These are phyloP conservation scores for Pisolithus tinctorius DNA, from an alignment of 768 basidiomycete genomes.

Conservation along the genomic window DNA sequence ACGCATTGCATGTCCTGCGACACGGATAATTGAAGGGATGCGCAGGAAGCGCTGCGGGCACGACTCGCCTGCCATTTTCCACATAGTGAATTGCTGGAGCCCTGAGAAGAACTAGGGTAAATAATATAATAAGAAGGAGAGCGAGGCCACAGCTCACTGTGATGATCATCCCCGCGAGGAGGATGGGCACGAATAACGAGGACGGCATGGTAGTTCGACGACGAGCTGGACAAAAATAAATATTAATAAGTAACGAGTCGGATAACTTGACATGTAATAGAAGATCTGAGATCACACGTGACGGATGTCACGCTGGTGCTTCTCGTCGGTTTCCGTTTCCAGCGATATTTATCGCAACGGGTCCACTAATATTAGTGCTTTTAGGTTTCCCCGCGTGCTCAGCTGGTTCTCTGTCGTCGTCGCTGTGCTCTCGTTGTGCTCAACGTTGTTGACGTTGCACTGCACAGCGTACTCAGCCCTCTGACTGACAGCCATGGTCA, in stretches of 20 bases:
- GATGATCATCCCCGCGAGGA: conserved; percentile 90
- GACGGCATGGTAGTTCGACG: conserved; percentile 46
- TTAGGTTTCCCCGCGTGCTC: conserved; percentile 16
- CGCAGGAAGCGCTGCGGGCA: conserved; percentile 1
- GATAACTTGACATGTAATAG: not conserved
- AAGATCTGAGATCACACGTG: conserved; percentile 22
- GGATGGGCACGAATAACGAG: conserved; percentile 63
- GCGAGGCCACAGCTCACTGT: conserved; percentile 42
- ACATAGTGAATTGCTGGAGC: conserved; percentile 77
- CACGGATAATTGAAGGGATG: conserved; percentile 1
- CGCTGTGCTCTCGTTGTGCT: conserved; percentile 7
- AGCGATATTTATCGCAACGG: conserved; percentile 28
- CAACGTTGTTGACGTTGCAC: conserved; percentile 4
- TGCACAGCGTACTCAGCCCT: conserved; percentile 11
- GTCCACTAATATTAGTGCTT: conserved; percentile 23
- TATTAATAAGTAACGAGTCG: too few species aligned
- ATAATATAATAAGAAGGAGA: too few species aligned
- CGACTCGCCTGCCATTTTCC: conserved; percentile 69
- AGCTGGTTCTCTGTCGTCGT: conserved; percentile 13
- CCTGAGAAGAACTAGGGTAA: conserved; percentile 33
- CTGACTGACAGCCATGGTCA: conserved; percentile 47
- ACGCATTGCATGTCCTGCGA: conserved; percentile 95
- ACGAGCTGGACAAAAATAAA: conserved; percentile 9
- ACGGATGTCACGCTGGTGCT: conserved; percentile 17
- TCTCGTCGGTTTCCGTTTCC: conserved; percentile 26